A percentile compares a stretch with the other conserved stretches of the same genome.
These are phyloP conservation scores for Urostyla sp. DNA, from an alignment of 73 alveolate genomes.

Conservation along the genomic window DNA sequence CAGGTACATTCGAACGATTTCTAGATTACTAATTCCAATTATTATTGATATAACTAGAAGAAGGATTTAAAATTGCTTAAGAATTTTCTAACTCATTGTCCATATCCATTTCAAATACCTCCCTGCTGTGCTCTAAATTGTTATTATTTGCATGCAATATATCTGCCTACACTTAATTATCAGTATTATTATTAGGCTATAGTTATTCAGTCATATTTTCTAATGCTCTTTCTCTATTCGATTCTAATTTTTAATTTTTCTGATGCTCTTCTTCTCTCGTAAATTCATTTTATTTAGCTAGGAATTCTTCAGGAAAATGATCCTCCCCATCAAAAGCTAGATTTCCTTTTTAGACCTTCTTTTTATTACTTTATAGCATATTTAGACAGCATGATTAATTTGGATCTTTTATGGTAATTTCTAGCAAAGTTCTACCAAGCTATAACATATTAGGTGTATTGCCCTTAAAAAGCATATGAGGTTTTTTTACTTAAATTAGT, in stretches of 20 bases:
- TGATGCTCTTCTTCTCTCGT: constrained; percentile 36
- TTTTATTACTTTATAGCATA: neutral
- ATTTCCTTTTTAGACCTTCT: constrained; percentile 42
- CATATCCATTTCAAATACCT: neutral
- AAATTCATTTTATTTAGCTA: constrained; percentile 27
- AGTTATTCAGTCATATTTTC: constrained; percentile 51
- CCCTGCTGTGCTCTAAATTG: neutral
- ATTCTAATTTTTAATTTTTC: neutral
- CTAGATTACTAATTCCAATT: no score
- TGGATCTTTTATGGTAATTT: constrained; percentile 24
- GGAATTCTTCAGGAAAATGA: constrained; percentile 56
- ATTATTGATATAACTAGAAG: no score
- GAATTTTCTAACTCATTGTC: constrained; percentile 39
- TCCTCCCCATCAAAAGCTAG: constrained; percentile 59
- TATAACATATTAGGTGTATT: neutral
- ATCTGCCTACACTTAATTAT: constrained; percentile 16
- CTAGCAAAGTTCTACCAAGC: constrained; percentile 44
- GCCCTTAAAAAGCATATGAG: constrained; percentile 18
- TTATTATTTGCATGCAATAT: neutral
- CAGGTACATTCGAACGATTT: no score
- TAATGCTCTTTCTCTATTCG: constrained; percentile 6
- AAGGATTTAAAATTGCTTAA: constrained; percentile 20
- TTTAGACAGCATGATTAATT: neutral
- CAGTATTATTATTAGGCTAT: constrained; percentile 4
- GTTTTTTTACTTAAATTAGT: constrained; percentile 65